A percentile compares a stretch with the other conserved stretches of the same genome.
These are phyloP conservation scores for Isoetes engelmannii DNA, from an alignment of 83 land plant genomes.

Conservation along the genomic window DNA sequence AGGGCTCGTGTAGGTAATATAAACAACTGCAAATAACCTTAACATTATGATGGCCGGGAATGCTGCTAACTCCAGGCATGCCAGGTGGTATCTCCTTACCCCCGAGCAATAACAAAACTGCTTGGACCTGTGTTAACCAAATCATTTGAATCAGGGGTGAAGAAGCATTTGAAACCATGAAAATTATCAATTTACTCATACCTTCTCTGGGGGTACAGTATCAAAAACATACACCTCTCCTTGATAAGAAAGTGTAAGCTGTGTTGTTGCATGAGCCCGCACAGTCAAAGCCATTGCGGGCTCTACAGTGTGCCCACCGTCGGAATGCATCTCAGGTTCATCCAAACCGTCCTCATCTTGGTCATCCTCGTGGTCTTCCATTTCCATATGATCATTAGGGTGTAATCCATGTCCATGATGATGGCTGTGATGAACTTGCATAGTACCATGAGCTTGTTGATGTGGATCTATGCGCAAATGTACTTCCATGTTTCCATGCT, in stretches of 20 bases:
- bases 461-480: no score
- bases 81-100: conserved; percentile 1
- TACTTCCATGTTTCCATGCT: no score
- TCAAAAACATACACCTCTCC: conserved; percentile 66
- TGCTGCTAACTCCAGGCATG: conserved; percentile 4
- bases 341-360: conserved; percentile 16
- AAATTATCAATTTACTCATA: not conserved
- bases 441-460: no score
- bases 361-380: conserved; percentile 2
- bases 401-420: no score
- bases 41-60: not conserved
- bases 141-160: not conserved
- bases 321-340: conserved; percentile 18
- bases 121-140: not conserved
- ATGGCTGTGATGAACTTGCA: no score
- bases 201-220: conserved; percentile 61
- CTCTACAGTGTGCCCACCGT: not conserved
- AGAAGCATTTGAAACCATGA: no score
- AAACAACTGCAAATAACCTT: not conserved
- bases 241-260: conserved; percentile 55
- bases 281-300: not conserved
- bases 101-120: not conserved
- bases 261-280: conserved; percentile 25
- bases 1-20: not conserved
- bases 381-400: no score